Conservation (phyloP, 1,284 basidiomycete genomes). For the Fistulinella staudtii region DNA sequence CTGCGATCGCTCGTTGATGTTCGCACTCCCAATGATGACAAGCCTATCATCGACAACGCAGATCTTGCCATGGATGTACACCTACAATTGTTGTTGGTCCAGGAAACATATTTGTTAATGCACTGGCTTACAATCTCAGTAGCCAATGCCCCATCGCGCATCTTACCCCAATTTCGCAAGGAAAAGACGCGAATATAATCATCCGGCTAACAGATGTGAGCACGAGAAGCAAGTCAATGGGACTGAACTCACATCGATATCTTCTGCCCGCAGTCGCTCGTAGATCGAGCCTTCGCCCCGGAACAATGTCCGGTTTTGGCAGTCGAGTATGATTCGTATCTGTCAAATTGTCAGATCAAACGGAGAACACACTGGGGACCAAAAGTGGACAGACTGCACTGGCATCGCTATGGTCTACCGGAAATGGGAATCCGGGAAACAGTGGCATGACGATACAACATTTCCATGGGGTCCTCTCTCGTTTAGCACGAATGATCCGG, state of each 20-base stretch:
- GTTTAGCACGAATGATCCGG: constrained; percentile 87
- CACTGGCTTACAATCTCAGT: constrained; percentile 73
- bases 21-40: constrained; percentile 98
- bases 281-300: constrained; percentile 94
- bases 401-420: constrained; percentile 90
- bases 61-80: constrained; percentile 79
- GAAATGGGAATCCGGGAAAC: constrained; percentile 91
- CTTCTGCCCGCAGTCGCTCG: constrained; percentile 79
- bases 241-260: constrained; percentile 69
- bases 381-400: constrained; percentile 66
- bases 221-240: not conserved
- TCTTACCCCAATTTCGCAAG: constrained; percentile 90
- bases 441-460: constrained; percentile 93
- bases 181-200: constrained; percentile 93
- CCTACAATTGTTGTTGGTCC: constrained; percentile 39
- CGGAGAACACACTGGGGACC: not conserved
- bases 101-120: not conserved
- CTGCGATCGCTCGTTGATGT: constrained; percentile 97
- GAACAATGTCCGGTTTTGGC: constrained; percentile 87
- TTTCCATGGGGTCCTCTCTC: constrained; percentile 81
- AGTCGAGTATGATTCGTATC: constrained; percentile 91
- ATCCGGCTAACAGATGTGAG: constrained; percentile 59
- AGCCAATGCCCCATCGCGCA: constrained; percentile 80
- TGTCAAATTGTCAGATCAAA: constrained; percentile 28
- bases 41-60: constrained; percentile 96